Conservation (phyloP, 2,329 filamentous ascomycete species). For the Ophiostoma australiae region DNA sequence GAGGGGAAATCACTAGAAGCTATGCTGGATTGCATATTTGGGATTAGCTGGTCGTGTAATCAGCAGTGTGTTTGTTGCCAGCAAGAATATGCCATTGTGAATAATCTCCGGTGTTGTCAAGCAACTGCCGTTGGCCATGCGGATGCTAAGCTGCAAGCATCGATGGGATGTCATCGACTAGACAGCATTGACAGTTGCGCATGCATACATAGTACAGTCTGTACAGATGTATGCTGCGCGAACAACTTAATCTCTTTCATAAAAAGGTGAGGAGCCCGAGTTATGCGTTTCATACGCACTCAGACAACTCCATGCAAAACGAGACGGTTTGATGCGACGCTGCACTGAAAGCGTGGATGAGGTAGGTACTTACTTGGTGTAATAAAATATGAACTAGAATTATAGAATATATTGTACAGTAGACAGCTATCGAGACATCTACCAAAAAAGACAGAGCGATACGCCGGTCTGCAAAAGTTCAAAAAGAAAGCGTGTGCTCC, state of each 20-base stretch:
- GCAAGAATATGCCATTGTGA: not conserved
- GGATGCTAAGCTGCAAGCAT: not conserved
- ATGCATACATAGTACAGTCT: too few relatives aligned
- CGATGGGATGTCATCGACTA: not conserved
- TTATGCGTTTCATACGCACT: not conserved
- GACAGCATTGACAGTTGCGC: not conserved
- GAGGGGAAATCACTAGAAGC: not conserved
- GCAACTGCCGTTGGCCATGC: not conserved
- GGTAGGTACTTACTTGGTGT: not conserved
- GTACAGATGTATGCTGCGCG: not conserved
- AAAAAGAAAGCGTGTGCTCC: slow-evolving; percentile 22
- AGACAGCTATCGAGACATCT: not conserved
- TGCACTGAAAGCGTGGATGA: not conserved
- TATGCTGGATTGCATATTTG: not conserved
- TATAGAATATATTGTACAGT: too few relatives aligned
- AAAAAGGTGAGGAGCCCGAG: not conserved
- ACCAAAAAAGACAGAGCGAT: not conserved
- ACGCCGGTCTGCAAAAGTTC: not conserved
- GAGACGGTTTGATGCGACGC: not conserved
- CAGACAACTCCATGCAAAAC: not conserved
- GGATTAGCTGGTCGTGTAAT: not conserved
- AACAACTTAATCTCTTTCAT: not conserved
- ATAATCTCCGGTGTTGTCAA: not conserved
- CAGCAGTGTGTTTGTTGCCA: not conserved
- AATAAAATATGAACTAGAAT: too few relatives aligned